phyloP scores from a whole-genome alignment of 345 rosid species.

The Anacardium occidentale region DNA sequence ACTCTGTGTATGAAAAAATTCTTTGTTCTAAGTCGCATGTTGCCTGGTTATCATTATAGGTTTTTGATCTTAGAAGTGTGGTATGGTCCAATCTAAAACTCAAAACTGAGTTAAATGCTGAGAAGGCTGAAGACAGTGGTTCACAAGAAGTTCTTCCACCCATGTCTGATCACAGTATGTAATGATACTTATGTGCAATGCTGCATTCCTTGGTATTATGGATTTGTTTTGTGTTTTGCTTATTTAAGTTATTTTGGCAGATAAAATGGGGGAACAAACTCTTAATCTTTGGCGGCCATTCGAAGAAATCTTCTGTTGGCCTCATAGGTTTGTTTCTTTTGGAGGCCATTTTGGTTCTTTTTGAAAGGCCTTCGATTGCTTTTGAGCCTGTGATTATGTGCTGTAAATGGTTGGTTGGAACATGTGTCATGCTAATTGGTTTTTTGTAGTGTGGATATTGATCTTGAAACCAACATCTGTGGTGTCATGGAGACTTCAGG shows the following conservation, averaged over 20 bases:
- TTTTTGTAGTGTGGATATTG: conserved; percentile 67
- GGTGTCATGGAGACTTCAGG: conserved; percentile 70
- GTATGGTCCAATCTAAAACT: conserved; percentile 67
- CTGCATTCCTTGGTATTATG: not conserved
- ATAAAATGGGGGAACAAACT: conserved; percentile 82
- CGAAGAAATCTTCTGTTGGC: conserved; percentile 56
- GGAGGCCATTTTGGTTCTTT: not conserved
- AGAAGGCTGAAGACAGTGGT: conserved; percentile 36
- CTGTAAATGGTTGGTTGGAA: conserved; percentile 17
- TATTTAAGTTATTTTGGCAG: conserved; percentile 47
- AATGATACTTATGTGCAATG: conserved; percentile 21
- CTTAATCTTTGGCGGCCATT: conserved; percentile 77
- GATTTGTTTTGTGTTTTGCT: not conserved
- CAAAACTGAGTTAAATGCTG: conserved; percentile 37
- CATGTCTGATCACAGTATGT: conserved; percentile 77
- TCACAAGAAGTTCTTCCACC: conserved; percentile 61
- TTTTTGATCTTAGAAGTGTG: conserved; percentile 78
- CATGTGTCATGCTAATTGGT: conserved; percentile 16
- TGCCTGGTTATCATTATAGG: conserved; percentile 44
- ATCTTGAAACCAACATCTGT: conserved; percentile 58
- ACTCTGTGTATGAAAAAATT: conserved; percentile 8
- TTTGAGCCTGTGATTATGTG: conserved; percentile 6
- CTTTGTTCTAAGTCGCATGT: conserved; percentile 22
- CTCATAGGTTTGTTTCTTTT: conserved; percentile 56
- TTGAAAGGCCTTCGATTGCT: conserved; percentile 14